Evolutionary conservation across 768 basidiomycete genomes (phyloP), one percentile per base, ranked within the genome.

Genomic region (Collybiopsis confluens): DNA sequence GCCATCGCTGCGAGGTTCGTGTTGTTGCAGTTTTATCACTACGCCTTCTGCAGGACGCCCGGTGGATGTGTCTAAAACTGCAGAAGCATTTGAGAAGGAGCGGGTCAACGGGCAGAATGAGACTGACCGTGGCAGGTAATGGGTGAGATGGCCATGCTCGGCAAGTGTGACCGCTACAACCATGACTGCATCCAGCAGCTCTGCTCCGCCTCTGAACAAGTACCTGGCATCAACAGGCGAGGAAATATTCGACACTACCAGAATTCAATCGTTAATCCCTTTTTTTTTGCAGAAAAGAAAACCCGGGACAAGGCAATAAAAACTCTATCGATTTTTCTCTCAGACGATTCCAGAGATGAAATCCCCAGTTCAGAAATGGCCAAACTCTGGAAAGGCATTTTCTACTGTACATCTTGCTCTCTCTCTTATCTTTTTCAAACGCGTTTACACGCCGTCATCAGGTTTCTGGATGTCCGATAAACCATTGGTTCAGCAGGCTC

Each of bases 401-500:
- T 96, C 68, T 99, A 96, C 69, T 97, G 95, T 93, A 58, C 59
- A 84, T 69, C 4, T 37, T 13, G 21, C 18, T 23, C 40, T 4
- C 21, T n/a, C n/a, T n/a, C 24, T 20, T 30, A 2, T 13, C 1
- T 18, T 2, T 9, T 21, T 21, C 43, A 24, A 20, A 9, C 8
- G 36, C 35, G 16, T 28, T 20, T 8, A 33, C 6, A 28, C 1
- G 3, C 16, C 28, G 24, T 38, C 45, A 51, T 35, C 54, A 97
- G 95, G 96, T 66, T 98, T 94, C 71, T 99, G 96, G 95, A 98
- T 98, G 94, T 98, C 95, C 9, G 96, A 99, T 71, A 99, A 98
- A 65, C 95, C 95, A 3, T 79, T 95, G 8, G 90, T 98, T 7
- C 96, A 98, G 66, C 96, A 98, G 66, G 86, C 85, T 13, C 79